Base-by-base conservation (phyloP, 2,329 filamentous ascomycete genomes). In the Helminthosporium solani region DNA sequence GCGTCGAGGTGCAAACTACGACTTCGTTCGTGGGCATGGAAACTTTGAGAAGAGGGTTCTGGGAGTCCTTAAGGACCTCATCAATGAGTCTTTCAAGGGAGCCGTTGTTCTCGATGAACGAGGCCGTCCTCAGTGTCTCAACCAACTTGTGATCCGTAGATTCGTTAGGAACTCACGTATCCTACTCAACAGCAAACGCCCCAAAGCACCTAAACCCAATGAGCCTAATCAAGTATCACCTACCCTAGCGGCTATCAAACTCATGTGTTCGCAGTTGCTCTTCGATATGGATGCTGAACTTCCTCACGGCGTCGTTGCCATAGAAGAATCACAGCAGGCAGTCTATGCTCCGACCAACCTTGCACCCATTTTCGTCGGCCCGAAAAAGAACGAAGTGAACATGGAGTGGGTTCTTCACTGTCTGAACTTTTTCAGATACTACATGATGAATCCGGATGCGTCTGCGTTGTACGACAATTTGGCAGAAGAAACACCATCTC, bases 341-440 rank as follows among this genome's bases (percentile, higher is more conserved):
- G 77, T 70, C 1, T 81, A 81, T 53, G 54, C 60, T 11, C 53
- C 65, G 4, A 53, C 63, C 1, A 49, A 50, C 1, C 37, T 42
- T 0, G 63, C 64, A 3, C 73, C 73, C 0, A 61, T 80, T 5
- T 79, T 76, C 52, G 33, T 42, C 8, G 75, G 74, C 14, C 49
- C 49, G 25, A 60, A 64, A 19, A 64, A 67, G 25, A 44, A 60
- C 3, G 50, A 68, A 1, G 53, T 80, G 40, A 75, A 80, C 50
- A 63, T 76, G 42, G 58, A 69, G 2, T 78, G 73, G 72, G 41
- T 75, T 2, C 57, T 79, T 4, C 73, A 79, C 50, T 65, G 73
- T 31, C 57, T 77, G 34, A 78, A 79, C 49, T 81, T 80, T 68
- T 81, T 80, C 66, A 74, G 74, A 36, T 72, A 74, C 39, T 76